These are phyloP conservation scores for Trametes sp. DNA, from an alignment of 1,284 basidiomycete species.

Conservation along the genomic window DNA sequence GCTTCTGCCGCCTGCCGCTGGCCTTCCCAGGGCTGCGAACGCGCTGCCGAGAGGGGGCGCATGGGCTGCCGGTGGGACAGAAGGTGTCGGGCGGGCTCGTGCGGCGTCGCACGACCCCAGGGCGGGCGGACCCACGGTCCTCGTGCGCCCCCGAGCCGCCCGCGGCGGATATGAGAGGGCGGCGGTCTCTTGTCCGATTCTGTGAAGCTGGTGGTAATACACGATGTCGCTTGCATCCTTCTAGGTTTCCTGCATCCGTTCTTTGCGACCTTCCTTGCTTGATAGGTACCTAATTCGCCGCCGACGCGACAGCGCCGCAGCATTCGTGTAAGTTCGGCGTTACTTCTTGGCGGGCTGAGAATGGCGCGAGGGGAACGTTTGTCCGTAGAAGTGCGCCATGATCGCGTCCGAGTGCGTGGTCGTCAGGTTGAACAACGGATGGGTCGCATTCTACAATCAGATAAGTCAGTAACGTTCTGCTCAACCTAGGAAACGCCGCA, in stretches of 20 bases:
- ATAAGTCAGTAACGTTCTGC: background rate
- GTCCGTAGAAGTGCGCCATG: conserved; percentile 81
- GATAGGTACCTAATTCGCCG: background rate
- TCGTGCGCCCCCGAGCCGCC: background rate
- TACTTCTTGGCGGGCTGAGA: conserved; percentile 14
- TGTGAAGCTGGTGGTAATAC: background rate
- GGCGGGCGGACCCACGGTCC: background rate
- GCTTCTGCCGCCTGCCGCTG: conserved; percentile 2
- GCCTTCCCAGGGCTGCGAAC: background rate
- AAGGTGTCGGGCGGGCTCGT: background rate
- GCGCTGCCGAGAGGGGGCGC: background rate
- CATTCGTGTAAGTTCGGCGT: background rate
- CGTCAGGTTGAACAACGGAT: conserved; percentile 88
- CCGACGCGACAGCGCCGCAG: background rate
- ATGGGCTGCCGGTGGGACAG: background rate
- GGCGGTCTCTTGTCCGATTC: background rate
- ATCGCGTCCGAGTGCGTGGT: conserved; percentile 77
- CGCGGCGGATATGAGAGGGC: background rate
- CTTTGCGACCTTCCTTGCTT: background rate
- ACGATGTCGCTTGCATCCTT: conserved; percentile 2
- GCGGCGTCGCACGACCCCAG: background rate
- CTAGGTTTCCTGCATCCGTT: background rate
- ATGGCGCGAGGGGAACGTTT: conserved; percentile 51
- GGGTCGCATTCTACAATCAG: conserved; percentile 80
- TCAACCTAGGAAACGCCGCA: too few relatives aligned